phyloP scores from a whole-genome alignment of 2,329 filamentous ascomycete species.

The Fusarium sp. region DNA sequence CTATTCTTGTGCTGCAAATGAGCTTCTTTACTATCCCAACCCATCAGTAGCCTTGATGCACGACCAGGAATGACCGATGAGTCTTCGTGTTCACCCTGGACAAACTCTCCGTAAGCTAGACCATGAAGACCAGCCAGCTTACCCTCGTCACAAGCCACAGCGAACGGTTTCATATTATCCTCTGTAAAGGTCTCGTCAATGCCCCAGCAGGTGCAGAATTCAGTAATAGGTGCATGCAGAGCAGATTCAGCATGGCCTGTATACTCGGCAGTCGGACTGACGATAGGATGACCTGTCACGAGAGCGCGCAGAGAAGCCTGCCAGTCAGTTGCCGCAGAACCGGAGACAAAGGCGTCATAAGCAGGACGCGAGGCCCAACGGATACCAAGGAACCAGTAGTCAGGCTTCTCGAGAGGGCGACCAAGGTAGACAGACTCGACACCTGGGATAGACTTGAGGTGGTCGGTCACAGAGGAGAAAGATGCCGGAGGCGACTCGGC shows the following conservation, averaged over 20 bases:
- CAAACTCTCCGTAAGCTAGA: conserved; percentile 50
- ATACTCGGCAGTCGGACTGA: conserved; percentile 37
- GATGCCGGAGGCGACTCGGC: conserved; percentile 44
- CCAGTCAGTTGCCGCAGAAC: conserved; percentile 55
- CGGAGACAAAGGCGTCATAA: conserved; percentile 55
- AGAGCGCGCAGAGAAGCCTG: conserved; percentile 51
- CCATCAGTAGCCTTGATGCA: conserved; percentile 50
- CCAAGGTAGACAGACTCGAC: conserved; percentile 51
- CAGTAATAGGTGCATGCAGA: conserved; percentile 53
- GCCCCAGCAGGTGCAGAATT: conserved; percentile 52
- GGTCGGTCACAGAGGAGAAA: conserved; percentile 43
- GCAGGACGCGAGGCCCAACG: conserved; percentile 50
- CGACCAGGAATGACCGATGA: conserved; percentile 45
- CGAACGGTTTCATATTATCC: conserved; percentile 47
- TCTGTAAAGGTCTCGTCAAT: conserved; percentile 48
- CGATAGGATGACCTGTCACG: conserved; percentile 42
- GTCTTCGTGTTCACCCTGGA: conserved; percentile 45
- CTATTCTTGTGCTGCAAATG: conserved; percentile 50
- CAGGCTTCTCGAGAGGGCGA: conserved; percentile 50
- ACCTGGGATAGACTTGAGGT: conserved; percentile 49
- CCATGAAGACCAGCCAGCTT: conserved; percentile 48
- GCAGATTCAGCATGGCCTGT: conserved; percentile 41
- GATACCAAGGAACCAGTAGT: conserved; percentile 48
- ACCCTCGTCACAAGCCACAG: conserved; percentile 37
- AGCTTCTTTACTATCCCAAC: conserved; percentile 55